Percentiles rank a stretch among this genome's conserved stretches.
These are phyloP conservation scores for Tanacetum coccineum DNA, from an alignment of 129 eudicot species.

Conservation along the genomic window DNA sequence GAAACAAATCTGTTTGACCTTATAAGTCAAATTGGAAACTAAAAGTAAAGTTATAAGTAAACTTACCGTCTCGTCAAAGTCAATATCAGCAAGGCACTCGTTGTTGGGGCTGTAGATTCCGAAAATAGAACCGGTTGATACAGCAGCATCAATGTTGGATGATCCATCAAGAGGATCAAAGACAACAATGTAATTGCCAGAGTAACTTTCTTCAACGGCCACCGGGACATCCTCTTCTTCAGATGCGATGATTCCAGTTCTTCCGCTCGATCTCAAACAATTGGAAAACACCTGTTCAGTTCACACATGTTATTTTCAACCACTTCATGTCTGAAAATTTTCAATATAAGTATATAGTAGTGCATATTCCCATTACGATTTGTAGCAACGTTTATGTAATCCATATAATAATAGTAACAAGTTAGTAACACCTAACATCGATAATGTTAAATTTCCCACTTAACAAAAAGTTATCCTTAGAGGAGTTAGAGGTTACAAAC, in stretches of 20 bases:
- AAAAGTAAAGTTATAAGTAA: neutral
- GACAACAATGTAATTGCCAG: constrained; percentile 98
- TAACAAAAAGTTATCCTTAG: no score
- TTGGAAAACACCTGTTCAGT: constrained; percentile 73
- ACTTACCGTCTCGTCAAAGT: constrained; percentile 49
- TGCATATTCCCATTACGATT: neutral
- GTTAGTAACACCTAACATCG: no score
- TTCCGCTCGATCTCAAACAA: constrained; percentile 87
- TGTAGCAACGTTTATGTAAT: no score
- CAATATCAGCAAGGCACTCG: constrained; percentile 68
- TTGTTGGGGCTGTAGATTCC: constrained; percentile 96
- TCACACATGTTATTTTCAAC: constrained; percentile 1
- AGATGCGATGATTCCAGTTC: constrained; percentile 97
- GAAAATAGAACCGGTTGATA: constrained; percentile 95
- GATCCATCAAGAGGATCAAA: constrained; percentile 99
- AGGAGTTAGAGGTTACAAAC: no score
- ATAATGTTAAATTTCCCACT: no score
- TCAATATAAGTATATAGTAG: no score
- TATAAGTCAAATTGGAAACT: neutral
- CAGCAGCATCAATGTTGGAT: constrained; percentile 97
- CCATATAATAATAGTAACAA: no score
- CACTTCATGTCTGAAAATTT: neutral
- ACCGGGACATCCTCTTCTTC: constrained; percentile 99
- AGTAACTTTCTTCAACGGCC: constrained; percentile 97
- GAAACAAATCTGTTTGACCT: neutral